phyloP scores from a whole-genome alignment of 2,329 filamentous ascomycete genomes.

The Verticillium zaregamsianum region DNA sequence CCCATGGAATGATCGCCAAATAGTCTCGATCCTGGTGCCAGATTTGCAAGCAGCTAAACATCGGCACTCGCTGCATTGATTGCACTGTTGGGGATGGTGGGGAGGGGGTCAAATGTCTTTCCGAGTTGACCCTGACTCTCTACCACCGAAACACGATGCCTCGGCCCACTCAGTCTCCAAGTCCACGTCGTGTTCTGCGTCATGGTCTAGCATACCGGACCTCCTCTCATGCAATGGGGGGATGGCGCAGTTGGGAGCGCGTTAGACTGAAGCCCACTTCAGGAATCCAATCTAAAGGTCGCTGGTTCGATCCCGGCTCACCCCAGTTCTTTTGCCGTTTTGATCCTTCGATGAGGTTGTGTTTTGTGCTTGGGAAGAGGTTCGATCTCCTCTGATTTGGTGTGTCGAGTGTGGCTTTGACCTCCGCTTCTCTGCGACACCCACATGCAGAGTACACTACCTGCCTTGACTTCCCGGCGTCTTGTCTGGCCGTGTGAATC shows the following conservation, averaged over 20 bases:
- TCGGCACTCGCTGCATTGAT: background rate
- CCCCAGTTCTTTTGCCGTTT: background rate
- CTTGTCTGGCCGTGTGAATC: background rate
- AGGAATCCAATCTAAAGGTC: background rate
- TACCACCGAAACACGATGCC: too few species aligned
- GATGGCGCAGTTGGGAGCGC: background rate
- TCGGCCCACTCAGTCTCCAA: too few species aligned
- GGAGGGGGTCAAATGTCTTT: background rate
- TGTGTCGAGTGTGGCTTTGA: too few species aligned
- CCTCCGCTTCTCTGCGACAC: too few species aligned
- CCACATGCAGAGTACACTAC: too few species aligned
- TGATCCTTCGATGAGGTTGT: too few species aligned
- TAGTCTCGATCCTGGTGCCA: background rate
- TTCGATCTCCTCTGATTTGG: too few species aligned
- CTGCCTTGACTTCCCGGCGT: too few species aligned
- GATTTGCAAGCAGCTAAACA: background rate
- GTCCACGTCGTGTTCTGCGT: background rate
- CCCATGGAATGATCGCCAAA: background rate
- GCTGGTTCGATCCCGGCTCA: background rate
- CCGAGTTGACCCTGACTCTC: background rate
- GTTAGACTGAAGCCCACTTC: background rate
- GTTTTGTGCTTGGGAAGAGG: too few species aligned
- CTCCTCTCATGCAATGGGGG: background rate
- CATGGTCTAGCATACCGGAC: background rate
- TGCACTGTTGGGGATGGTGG: background rate